Base-by-base conservation (phyloP, 306 rosid genomes). In the Quercus agrifolia region DNA sequence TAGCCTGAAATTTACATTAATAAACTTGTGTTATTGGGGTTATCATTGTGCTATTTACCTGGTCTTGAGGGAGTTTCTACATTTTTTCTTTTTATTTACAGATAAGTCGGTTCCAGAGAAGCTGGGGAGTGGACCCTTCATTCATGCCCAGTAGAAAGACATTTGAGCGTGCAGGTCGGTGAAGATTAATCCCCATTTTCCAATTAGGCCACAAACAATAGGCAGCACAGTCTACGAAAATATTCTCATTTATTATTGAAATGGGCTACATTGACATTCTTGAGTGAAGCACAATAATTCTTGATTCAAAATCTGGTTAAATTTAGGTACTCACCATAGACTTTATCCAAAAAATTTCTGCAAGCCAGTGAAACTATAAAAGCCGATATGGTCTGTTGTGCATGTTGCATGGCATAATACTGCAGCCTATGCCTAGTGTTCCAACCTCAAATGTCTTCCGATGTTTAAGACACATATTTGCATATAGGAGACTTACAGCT, bases 91-190 rank as follows among this genome's bases (percentile, higher is more conserved):
- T 81, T 38, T 25, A 28, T 33, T 12, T 83, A 78, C 93, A 95
- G 99, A 92, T 95, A 78, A 77, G 78, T 79, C 81, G 89, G 73
- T 95, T 95, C 78, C 98, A 95, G 74, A 92, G 82, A 80, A 92
- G 83, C 81, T 95, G 99, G 99, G 99, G 97, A 77, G 92, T 95
- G 97, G 99, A 95, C 77, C 92, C 87, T 5, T 86, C 94, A 20
- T 80, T 76, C 71, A 95, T 95, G 99, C 99, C 99, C 1, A 95
- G 99, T 74, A 89, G 99, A 82, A 95, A 89, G 88, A 85, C 97
- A 81, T 92, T 95, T 76, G 99, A 95, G 77, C 98, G 98, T 17
- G 99, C 97, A 79, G 99, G 99, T 90, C 82, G 56, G 75, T 73
- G 69, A 71, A 78, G 67, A 74, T 35, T n/a, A 19, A 56, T 2